Evolutionary conservation across 2,329 filamentous ascomycete species (phyloP).

Genomic region (Colletotrichum sp.): DNA sequence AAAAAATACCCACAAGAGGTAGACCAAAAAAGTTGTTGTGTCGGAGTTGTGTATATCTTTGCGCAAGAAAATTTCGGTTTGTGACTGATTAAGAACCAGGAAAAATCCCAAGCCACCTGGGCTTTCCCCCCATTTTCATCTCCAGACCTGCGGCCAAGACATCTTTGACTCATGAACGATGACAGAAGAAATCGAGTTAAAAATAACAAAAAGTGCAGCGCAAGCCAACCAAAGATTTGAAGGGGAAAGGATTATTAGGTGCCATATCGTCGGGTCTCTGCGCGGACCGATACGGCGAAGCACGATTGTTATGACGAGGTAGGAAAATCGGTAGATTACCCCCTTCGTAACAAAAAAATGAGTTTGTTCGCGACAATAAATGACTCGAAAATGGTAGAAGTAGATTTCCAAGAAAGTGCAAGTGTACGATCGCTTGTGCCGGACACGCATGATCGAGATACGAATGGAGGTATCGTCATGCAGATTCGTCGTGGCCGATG

Average conservation of each 20-base stretch:
- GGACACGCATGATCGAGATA: conserved; percentile 63
- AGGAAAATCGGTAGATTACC: background rate
- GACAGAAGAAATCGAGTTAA: conserved; percentile 32
- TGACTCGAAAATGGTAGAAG: conserved; percentile 21
- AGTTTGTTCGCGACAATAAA: conserved; percentile 19
- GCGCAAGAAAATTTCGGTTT: background rate
- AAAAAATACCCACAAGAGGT: conserved; percentile 14
- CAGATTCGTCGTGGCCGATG: conserved; percentile 58
- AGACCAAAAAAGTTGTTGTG: background rate
- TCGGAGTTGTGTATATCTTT: conserved; percentile 14
- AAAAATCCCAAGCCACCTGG: conserved; percentile 40
- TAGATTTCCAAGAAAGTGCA: conserved; percentile 32
- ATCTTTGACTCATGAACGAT: conserved; percentile 24
- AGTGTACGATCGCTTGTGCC: conserved; percentile 61
- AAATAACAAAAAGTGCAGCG: conserved; percentile 24
- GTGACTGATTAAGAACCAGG: conserved; percentile 24
- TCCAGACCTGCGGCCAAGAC: conserved; percentile 20
- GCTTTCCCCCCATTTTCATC: conserved; percentile 39
- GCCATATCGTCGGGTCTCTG: conserved; percentile 10
- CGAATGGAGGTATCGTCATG: conserved; percentile 60
- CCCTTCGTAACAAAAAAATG: background rate
- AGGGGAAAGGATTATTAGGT: conserved; percentile 16
- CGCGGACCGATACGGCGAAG: background rate
- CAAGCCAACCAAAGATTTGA: conserved; percentile 15
- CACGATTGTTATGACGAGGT: background rate